Conservation (phyloP, 2,329 filamentous ascomycete species). For the Fonsecaea nubica region DNA sequence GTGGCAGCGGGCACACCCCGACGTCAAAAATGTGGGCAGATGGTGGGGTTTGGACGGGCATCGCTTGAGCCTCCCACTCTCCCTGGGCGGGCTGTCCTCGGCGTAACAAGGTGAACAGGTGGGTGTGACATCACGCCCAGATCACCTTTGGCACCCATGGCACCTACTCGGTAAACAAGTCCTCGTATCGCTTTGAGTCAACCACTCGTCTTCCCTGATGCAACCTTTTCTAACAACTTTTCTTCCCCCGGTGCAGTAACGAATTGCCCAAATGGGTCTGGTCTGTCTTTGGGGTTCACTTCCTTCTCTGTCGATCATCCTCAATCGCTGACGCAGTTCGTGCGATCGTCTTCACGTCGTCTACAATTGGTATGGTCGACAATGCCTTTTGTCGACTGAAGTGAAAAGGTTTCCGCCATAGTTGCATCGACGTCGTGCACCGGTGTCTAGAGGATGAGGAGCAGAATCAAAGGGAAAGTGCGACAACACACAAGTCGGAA, state of each 20-base stretch:
- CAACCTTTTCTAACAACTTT: not conserved
- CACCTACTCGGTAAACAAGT: not conserved
- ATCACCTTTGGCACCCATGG: not conserved
- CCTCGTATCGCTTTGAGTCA: not conserved
- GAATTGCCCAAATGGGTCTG: not conserved
- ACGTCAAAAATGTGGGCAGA: slow-evolving; percentile 7
- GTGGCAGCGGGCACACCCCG: not conserved
- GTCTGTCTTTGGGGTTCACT: not conserved
- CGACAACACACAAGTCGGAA: too few species aligned
- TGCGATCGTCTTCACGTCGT: not conserved
- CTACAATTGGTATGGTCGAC: too few species aligned
- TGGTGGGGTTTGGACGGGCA: not conserved
- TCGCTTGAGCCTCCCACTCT: not conserved
- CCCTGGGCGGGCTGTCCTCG: not conserved
- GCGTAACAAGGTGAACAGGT: not conserved
- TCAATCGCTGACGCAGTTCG: not conserved
- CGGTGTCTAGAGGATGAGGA: too few species aligned
- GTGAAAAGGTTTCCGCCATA: too few species aligned
- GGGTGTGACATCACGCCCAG: slow-evolving; percentile 4
- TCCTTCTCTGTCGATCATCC: not conserved
- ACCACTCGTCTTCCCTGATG: not conserved
- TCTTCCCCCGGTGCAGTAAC: not conserved
- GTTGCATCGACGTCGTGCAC: too few species aligned
- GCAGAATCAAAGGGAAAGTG: too few species aligned
- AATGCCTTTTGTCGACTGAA: too few species aligned